A percentile compares a stretch with the other conserved stretches of the same genome.
phyloP scores from a whole-genome alignment of 352 stramenopile genomes.

The Phytopythium boreale region DNA sequence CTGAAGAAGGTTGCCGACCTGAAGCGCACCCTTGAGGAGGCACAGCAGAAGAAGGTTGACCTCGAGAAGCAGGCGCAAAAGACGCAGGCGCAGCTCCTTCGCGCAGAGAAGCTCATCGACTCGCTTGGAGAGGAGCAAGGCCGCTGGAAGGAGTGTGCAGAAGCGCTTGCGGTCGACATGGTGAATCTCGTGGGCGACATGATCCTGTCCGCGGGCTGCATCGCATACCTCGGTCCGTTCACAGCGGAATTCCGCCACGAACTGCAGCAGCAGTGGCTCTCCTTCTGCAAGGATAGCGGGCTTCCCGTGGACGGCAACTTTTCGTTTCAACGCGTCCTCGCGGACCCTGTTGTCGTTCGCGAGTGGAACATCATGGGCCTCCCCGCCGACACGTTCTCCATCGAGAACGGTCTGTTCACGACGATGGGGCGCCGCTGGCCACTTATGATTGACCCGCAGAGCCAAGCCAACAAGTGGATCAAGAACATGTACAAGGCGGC shows the following conservation, averaged over 20 bases:
- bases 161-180: conserved; percentile 74
- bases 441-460: conserved; percentile 94
- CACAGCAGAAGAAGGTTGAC: conserved; percentile 91
- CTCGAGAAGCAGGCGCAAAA: conserved; percentile 86
- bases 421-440: conserved; percentile 90
- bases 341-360: conserved; percentile 83
- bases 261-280: conserved; percentile 84
- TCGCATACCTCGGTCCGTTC: conserved; percentile 92
- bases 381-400: conserved; percentile 91
- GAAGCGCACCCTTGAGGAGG: conserved; percentile 85
- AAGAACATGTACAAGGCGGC: conserved; percentile 89
- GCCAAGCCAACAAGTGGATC: conserved; percentile 94
- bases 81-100: conserved; percentile 86
- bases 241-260: conserved; percentile 82
- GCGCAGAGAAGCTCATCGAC: conserved; percentile 90
- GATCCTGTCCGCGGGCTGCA: conserved; percentile 89
- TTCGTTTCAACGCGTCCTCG: conserved; percentile 79
- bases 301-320: conserved; percentile 87
- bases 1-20: conserved; percentile 84
- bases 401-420: conserved; percentile 92
- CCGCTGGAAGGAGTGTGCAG: conserved; percentile 85
- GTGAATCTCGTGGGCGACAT: conserved; percentile 93
- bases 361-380: conserved; percentile 93
- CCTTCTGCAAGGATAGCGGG: conserved; percentile 66
- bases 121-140: conserved; percentile 89